These are phyloP conservation scores for Agrostemma githago DNA, from an alignment of 148 eudicot species.

Conservation along the genomic window DNA sequence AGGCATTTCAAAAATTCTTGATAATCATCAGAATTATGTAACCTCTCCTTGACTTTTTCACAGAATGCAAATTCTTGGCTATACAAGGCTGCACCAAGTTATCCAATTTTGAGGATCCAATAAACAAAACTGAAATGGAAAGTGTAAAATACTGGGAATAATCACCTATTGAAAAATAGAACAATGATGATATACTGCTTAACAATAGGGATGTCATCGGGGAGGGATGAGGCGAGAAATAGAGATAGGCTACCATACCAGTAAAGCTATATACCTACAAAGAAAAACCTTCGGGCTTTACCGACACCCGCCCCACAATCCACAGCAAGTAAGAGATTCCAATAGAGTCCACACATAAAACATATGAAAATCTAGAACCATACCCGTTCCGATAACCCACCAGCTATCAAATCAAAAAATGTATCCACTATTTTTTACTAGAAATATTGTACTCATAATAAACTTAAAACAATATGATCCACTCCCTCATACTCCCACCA, in stretches of 20 bases:
- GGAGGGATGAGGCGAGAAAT: neutral
- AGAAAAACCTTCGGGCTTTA: no score
- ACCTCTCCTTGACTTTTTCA: slow-evolving; percentile 84
- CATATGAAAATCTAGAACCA: neutral
- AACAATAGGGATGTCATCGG: neutral
- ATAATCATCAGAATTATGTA: slow-evolving; percentile 69
- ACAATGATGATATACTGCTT: neutral
- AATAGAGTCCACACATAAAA: no score
- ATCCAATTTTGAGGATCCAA: slow-evolving; percentile 13
- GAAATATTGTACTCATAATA: neutral
- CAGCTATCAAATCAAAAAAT: neutral
- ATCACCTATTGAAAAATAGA: neutral
- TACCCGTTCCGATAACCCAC: neutral
- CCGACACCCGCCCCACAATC: no score
- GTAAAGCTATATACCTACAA: no score
- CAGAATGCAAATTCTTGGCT: slow-evolving; percentile 79
- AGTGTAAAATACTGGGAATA: slow-evolving; percentile 3
- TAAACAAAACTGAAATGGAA: neutral
- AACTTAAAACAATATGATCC: no score
- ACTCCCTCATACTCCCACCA: no score
- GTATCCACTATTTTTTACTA: neutral
- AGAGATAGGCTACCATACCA: no score
- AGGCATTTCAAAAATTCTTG: slow-evolving; percentile 95
- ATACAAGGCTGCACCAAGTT: slow-evolving; percentile 52
- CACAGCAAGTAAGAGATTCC: no score